Conservation (phyloP, 2,329 filamentous ascomycete species). For the Aspergillus fumigatus region DNA sequence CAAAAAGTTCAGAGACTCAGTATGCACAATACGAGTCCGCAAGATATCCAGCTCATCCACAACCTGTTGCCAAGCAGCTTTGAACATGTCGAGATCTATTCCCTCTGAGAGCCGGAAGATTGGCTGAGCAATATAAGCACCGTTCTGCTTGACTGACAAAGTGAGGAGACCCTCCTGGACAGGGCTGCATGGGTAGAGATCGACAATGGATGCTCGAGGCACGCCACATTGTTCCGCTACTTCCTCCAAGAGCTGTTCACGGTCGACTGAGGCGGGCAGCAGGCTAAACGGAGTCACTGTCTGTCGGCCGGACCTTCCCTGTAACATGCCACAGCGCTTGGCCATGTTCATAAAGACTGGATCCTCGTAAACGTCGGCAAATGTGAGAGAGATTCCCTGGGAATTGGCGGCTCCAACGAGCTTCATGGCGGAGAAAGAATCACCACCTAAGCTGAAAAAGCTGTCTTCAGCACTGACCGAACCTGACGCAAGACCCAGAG, state of each 20-base stretch:
- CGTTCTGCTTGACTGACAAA: conserved; percentile 44
- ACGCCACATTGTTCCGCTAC: conserved; percentile 29
- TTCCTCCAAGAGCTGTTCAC: conserved; percentile 23
- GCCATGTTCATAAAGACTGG: conserved; percentile 44
- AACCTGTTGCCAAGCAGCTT: conserved; percentile 43
- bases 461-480: conserved; percentile 42
- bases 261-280: conserved; percentile 16
- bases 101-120: conserved; percentile 36
- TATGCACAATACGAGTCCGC: conserved; percentile 45
- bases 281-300: conserved; percentile 25
- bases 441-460: conserved; percentile 46
- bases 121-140: conserved; percentile 47
- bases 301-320: background rate
- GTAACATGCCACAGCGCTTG: conserved; percentile 18
- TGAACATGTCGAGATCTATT: conserved; percentile 42
- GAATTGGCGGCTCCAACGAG: conserved; percentile 40
- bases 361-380: conserved; percentile 42
- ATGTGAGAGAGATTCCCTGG: conserved; percentile 37
- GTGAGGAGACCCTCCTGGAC: conserved; percentile 46
- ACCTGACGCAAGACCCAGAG: conserved; percentile 33
- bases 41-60: conserved; percentile 46
- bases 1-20: conserved; percentile 31
- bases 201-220: conserved; percentile 24
- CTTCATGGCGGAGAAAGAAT: conserved; percentile 46
- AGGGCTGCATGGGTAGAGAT: conserved; percentile 43